Evolutionary conservation across 306 rosid genomes (phyloP).

Genomic region (Cicer cuneatum): DNA sequence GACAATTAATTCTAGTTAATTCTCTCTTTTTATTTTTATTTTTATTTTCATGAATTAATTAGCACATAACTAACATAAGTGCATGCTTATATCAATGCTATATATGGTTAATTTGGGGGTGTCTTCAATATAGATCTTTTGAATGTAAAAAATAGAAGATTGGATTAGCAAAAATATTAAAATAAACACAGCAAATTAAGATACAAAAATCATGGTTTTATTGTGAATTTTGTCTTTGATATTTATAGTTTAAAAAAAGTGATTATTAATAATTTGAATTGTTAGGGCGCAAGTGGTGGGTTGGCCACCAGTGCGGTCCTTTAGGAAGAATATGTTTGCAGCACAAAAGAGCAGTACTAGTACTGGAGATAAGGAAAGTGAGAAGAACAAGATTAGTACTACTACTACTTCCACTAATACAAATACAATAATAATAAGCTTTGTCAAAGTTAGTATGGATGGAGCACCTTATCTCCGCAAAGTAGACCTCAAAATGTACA

Average conservation of each 20-base stretch:
- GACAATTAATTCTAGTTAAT: neutral
- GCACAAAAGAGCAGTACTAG: constrained; percentile 51
- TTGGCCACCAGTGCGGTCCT: constrained; percentile 92
- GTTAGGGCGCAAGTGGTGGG: constrained; percentile 92
- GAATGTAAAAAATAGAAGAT: too few relatives aligned
- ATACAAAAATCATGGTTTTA: too few relatives aligned
- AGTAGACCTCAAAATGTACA: constrained; percentile 72
- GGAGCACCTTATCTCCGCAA: constrained; percentile 99
- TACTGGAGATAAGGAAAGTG: constrained; percentile 47
- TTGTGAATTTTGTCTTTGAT: too few relatives aligned
- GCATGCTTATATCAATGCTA: too few relatives aligned
- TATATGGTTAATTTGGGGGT: too few relatives aligned
- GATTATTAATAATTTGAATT: too few relatives aligned
- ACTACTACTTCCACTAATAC: neutral
- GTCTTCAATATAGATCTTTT: too few relatives aligned
- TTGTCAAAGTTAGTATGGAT: constrained; percentile 93
- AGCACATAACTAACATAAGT: neutral
- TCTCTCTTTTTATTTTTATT: neutral
- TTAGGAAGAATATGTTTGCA: constrained; percentile 70
- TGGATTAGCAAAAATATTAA: too few relatives aligned
- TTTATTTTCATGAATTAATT: neutral
- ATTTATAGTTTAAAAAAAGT: too few relatives aligned
- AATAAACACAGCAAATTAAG: too few relatives aligned
- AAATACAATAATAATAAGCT: constrained; percentile 6
- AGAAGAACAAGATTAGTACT: constrained; percentile 42